Base-by-base conservation (phyloP, 495 filamentous ascomycete species). In the Aspergillus funiculosus region DNA sequence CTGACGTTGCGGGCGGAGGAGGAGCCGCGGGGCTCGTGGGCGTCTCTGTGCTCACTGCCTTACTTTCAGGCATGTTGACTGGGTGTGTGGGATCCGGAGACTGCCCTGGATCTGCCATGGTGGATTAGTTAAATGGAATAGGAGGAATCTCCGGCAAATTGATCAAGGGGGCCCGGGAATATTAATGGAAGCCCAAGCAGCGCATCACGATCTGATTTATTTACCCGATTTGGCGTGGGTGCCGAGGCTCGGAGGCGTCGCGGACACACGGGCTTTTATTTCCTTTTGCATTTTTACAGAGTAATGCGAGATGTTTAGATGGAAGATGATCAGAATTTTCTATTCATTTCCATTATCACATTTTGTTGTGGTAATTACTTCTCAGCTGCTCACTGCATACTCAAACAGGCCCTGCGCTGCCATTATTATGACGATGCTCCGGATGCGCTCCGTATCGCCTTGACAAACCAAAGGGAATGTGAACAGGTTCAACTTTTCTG, bases 221-320 rank as follows among this genome's bases (percentile, higher is more conserved):
- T 24, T 13, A 17, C 25, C 34, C 34, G 44, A 47, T 40, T 27
- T 37, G 37, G 46, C 37, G 26, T 41, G 21, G n/a, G 46, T 48
- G 46, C 36, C 56, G 58, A 54, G 53, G 49, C 25, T 55, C 47
- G 40, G n/a, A n/a, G n/a, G n/a, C n/a, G n/a, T n/a, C n/a, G n/a
- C n/a, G n/a, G n/a, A n/a, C n/a, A n/a, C 39, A 27, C 35, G 35
- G 35, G 35, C 17, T 13, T n/a, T n/a, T n/a, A n/a, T n/a, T n/a
- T n/a, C n/a, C n/a, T n/a, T n/a, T n/a, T n/a, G n/a, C n/a, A n/a
- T n/a, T n/a, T n/a, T n/a, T n/a, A n/a, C n/a, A n/a, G n/a, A n/a
- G n/a, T n/a, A n/a, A n/a, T n/a, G n/a, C n/a, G n/a, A n/a, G n/a
- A n/a, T n/a, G n/a, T n/a, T n/a, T n/a, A n/a, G n/a, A n/a, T n/a